These are phyloP conservation scores for Eucalyptus dawsonii DNA, from an alignment of 345 rosid genomes.

Conservation along the genomic window DNA sequence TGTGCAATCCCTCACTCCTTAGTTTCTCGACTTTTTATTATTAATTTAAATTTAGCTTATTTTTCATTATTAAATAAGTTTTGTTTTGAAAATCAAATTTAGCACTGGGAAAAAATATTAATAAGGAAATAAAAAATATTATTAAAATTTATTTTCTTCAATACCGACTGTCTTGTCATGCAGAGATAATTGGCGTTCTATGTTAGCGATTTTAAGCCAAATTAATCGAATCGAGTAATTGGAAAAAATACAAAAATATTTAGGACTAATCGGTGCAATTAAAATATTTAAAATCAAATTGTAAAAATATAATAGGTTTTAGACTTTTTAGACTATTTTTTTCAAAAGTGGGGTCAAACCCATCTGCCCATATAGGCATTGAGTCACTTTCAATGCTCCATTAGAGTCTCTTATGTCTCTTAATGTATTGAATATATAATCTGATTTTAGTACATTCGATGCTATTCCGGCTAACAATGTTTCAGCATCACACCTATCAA, in stretches of 20 bases:
- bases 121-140: too few relatives aligned
- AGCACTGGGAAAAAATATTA: neutral
- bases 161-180: rapidly evolving
- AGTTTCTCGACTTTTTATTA: too few relatives aligned
- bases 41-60: too few relatives aligned
- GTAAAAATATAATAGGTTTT: rapidly evolving
- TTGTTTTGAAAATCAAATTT: too few relatives aligned
- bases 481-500: neutral
- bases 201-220: rapidly evolving
- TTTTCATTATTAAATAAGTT: too few relatives aligned
- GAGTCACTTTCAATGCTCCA: neutral
- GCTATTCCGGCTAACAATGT: neutral
- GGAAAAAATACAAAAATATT: rapidly evolving
- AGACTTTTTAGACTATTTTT: neutral
- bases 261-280: rapidly evolving
- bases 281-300: too few relatives aligned
- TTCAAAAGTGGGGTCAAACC: neutral
- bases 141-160: too few relatives aligned
- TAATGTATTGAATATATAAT: neutral
- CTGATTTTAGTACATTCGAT: neutral
- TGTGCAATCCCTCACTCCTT: neutral
- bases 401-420: neutral
- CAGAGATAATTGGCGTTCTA: rapidly evolving
- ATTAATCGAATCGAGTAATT: too few relatives aligned
- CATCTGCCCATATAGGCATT: neutral